Evolutionary conservation across 495 filamentous ascomycete species (phyloP), one percentile per base, ranked within the genome.

Genomic region (Penicillium macrosclerotiorum): DNA sequence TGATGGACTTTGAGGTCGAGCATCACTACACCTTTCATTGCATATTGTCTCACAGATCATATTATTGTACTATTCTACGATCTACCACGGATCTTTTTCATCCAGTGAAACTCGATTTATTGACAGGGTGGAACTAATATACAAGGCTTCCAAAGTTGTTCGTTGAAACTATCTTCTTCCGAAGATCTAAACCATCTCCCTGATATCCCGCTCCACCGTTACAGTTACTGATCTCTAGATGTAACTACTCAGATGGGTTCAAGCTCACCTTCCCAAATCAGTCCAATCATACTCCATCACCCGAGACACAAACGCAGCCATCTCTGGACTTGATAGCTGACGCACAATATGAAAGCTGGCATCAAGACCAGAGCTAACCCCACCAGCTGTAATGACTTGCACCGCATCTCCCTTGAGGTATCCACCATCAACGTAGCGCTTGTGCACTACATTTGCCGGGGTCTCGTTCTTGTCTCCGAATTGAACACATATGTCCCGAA

Each of bases 321-420:
- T 68, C 16, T 87, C 85, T 49, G 83, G 73, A 9, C 73, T 77
- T 16, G 88, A 82, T 61, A 91, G 68, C 41, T 82, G 81, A 65
- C 79, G 83, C 37, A 92, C 84, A 53, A 94, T 68, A 69, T 90
- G 89, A 65, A 90, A 67, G 45, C 80, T 69, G 14, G 86, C 89
- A 72, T 94, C 89, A 23, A 92, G 65, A 48, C 89, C 89, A 60
- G 82, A 80, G 49, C 82, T 83, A 40, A 89, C 72, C 37, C 88
- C 89, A 42, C 88, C 86, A 60, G 75, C 76, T 25, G 88, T 92
- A 50, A 94, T 79, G 33, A 94, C 77, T 49, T 84, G 75, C 59
- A 91, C 75, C 13, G 85, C 83, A 57, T 81, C 79, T 22, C 87
- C 73, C 23, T 76, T 74, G 72, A 89, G 72, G 8, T 30, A 30